Conservation (phyloP, 139 green algal genomes). For the Pseudopediastrum boryanum region DNA sequence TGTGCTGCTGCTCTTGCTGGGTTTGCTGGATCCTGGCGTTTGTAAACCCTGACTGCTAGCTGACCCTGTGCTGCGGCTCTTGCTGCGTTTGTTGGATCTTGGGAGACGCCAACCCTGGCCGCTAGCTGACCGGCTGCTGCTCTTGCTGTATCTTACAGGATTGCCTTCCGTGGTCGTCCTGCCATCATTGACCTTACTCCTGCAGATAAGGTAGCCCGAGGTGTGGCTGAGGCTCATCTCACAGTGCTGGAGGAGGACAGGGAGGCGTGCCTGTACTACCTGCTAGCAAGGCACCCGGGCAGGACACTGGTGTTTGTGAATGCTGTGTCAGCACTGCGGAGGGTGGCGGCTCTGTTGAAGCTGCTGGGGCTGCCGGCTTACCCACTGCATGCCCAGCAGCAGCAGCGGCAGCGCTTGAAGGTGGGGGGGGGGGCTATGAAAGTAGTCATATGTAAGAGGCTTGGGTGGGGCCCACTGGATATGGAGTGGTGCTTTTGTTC, state of each 20-base stretch:
- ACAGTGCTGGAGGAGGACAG: constrained; percentile 62
- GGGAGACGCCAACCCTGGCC: too few species aligned
- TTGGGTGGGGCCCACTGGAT: too few species aligned
- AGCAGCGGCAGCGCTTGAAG: constrained; percentile 95
- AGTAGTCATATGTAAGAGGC: too few species aligned
- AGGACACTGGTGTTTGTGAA: constrained; percentile 95
- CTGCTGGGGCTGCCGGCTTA: constrained; percentile 76
- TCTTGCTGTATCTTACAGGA: neutral
- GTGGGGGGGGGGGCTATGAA: constrained; percentile 3
- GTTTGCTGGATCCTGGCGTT: too few species aligned
- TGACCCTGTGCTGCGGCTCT: too few species aligned
- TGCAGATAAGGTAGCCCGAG: constrained; percentile 54
- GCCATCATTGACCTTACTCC: constrained; percentile 84
- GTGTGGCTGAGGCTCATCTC: constrained; percentile 70
- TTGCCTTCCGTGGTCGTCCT: constrained; percentile 42
- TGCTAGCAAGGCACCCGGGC: constrained; percentile 81
- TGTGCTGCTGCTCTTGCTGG: too few species aligned
- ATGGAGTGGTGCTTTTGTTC: too few species aligned
- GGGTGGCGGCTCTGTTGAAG: constrained; percentile 84
- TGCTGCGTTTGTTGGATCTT: too few species aligned
- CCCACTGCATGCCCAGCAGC: constrained; percentile 86
- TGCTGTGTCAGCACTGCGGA: constrained; percentile 64
- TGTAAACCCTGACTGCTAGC: too few species aligned
- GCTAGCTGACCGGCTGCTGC: too few species aligned
- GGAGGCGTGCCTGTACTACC: constrained; percentile 88